Evolutionary conservation across 495 filamentous ascomycete genomes (phyloP), one percentile per base, ranked within the genome.

Genomic region (Xylaria palmicola): DNA sequence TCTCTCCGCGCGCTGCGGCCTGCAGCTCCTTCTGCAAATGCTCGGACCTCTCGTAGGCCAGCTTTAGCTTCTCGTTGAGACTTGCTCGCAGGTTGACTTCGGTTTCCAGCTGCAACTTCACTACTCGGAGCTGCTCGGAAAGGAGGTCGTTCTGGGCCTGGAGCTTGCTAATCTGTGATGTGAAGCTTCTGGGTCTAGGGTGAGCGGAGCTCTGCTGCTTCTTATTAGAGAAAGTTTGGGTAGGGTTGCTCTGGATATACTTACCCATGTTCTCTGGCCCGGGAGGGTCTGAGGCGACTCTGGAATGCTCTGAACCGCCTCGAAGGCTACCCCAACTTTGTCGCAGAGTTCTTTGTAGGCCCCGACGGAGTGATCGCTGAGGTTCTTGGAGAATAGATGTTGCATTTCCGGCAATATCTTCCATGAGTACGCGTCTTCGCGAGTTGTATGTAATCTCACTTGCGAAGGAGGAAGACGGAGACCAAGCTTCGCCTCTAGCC

Each of bases 321-420:
- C 41, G 41, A 44, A 44, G n/a, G 41, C 19, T 2, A 44, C 19
- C 4, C 41, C 41, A 22, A 44, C 41, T 4, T 44, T 44, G 41
- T 44, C 22, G 41, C 41, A 44, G 4, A 59, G 29, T 20, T 48
- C 43, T 37, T 48, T 59, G 26, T 48, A 59, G 13, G 56, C 40
- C 24, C 43, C 10, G 15, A 37, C 26, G 10, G 41, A 48, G 29
- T 59, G 43, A 19, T 59, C 56, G 29, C 56, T 59, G 24, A 59
- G 56, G 37, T 59, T 59, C 40, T 48, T 59, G 27, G 56, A 49
- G 48, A 59, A 59, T 22, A 59, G 15, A 36, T 59, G 15, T 24
- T 48, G 24, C 43, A 48, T 59, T 27, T 49, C 56, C 17, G 40
- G 41, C 19, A 59, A 29, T 27, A 48, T 40, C 41, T 59, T 20